Conservation (phyloP, 768 basidiomycete genomes). For the Lepiota venenata region DNA sequence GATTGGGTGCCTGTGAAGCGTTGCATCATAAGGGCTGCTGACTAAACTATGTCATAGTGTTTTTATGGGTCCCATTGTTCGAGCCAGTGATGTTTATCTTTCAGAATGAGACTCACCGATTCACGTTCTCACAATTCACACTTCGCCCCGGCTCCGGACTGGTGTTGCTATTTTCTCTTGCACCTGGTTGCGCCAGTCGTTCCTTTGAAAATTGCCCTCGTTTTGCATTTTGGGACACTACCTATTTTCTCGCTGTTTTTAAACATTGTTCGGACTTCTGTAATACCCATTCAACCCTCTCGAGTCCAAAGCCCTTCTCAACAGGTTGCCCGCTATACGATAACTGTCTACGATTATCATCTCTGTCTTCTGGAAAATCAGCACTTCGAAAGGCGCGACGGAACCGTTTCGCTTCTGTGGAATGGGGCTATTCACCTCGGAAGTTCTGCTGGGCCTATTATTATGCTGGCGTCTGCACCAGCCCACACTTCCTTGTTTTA, state of each 20-base stretch:
- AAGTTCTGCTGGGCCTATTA: not conserved
- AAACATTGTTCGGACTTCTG: not conserved
- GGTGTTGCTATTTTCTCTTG: slow-evolving; percentile 14
- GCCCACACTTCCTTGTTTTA: not conserved
- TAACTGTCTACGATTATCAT: not conserved
- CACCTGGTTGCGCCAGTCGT: slow-evolving; percentile 14
- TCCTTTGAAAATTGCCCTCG: slow-evolving; percentile 2
- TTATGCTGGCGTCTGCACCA: not conserved
- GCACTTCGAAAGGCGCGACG: not conserved
- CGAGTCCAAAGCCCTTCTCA: slow-evolving; percentile 9
- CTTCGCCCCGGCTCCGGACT: not conserved
- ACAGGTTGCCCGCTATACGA: not conserved
- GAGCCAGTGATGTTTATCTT: too few relatives aligned
- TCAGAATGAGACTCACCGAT: too few relatives aligned
- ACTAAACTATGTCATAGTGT: too few relatives aligned
- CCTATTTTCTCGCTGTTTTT: slow-evolving; percentile 1
- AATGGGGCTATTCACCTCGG: not conserved
- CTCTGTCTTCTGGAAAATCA: not conserved
- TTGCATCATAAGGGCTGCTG: too few relatives aligned
- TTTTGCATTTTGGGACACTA: not conserved
- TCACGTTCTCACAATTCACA: not conserved
- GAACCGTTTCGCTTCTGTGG: not conserved
- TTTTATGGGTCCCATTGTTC: too few relatives aligned
- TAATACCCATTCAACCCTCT: slow-evolving; percentile 19
- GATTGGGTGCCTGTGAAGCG: too few relatives aligned